phyloP scores from a whole-genome alignment of 768 basidiomycete genomes.

The Terana coerulea region DNA sequence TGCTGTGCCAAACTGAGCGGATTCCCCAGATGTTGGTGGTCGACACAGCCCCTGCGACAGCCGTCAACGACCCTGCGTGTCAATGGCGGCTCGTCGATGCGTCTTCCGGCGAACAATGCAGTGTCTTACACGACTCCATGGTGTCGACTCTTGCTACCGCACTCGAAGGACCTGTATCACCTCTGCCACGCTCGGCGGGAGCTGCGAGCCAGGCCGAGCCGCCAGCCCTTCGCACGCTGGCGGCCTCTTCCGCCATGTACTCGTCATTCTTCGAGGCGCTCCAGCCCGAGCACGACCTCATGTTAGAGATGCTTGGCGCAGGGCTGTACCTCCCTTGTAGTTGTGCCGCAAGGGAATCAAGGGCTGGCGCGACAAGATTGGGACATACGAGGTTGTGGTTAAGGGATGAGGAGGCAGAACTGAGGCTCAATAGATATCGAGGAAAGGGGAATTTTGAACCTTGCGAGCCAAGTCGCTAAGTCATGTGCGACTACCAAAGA shows the following conservation, averaged over 20 bases:
- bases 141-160: neutral
- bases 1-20: neutral
- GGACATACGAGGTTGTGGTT: no score
- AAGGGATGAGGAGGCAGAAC: no score
- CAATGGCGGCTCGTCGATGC: conserved; percentile 2
- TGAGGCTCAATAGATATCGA: no score
- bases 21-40: neutral
- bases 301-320: neutral
- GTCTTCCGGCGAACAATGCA: neutral
- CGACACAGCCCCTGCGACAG: no score
- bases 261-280: neutral
- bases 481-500: no score
- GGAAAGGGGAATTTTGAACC: no score
- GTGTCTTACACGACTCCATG: neutral
- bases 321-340: neutral
- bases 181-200: no score
- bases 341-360: neutral
- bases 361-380: neutral
- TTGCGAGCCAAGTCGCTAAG: no score
- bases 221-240: neutral
- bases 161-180: no score
- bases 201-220: neutral
- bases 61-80: neutral
- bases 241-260: neutral
- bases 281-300: neutral